Evolutionary conservation across 129 eudicot species (phyloP).

Genomic region (Flaveria bidentis): DNA sequence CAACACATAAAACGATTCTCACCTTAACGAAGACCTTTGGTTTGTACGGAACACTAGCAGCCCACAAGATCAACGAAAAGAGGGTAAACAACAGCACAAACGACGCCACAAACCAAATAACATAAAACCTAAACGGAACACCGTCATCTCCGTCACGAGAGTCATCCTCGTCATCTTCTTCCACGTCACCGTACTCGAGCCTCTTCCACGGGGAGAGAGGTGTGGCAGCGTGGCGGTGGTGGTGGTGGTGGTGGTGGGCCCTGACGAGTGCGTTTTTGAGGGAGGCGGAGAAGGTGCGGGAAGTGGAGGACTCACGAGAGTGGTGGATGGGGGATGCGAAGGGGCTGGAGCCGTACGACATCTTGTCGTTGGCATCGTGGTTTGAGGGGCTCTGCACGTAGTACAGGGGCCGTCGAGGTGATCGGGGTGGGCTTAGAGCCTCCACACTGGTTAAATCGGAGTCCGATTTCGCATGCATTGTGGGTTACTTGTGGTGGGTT

Average conservation of each 20-base stretch:
- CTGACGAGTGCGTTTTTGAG: slow-evolving; percentile 41
- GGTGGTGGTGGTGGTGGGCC: slow-evolving; percentile 27
- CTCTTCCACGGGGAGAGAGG: slow-evolving; percentile 55
- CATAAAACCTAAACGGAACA: slow-evolving; percentile 56
- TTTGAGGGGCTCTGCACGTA: slow-evolving; percentile 89
- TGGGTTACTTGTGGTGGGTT: background rate
- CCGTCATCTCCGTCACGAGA: slow-evolving; percentile 21
- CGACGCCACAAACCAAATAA: slow-evolving; percentile 56
- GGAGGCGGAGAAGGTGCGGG: slow-evolving; percentile 66
- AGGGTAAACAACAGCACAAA: slow-evolving; percentile 53
- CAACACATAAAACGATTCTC: background rate
- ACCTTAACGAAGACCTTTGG: slow-evolving; percentile 79
- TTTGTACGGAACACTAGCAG: slow-evolving; percentile 65
- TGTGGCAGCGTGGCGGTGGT: slow-evolving; percentile 4
- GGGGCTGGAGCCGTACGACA: slow-evolving; percentile 82
- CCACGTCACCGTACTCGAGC: slow-evolving; percentile 46
- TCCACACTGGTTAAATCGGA: slow-evolving; percentile 79
- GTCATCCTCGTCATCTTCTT: slow-evolving; percentile 42
- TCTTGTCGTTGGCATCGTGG: slow-evolving; percentile 70
- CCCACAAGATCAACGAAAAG: slow-evolving; percentile 84
- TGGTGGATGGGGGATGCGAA: slow-evolving; percentile 85
- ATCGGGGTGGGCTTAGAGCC: slow-evolving; percentile 73
- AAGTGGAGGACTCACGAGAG: slow-evolving; percentile 86
- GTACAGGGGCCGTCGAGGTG: slow-evolving; percentile 80
- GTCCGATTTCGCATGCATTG: slow-evolving; percentile 84